Evolutionary conservation across 73 alveolate genomes (phyloP).

Genomic region (Paramecium pentaurelia): DNA sequence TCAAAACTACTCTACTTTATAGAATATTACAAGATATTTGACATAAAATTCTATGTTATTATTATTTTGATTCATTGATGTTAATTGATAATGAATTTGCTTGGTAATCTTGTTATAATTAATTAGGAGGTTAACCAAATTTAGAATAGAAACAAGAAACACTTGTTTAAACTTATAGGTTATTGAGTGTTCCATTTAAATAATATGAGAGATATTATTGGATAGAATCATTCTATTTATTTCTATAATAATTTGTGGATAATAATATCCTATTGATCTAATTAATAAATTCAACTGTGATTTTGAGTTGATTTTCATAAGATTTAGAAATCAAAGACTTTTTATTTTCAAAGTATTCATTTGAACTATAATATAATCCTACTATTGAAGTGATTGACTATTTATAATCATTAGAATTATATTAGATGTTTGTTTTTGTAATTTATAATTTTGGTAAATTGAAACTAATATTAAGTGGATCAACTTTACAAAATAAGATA

Average conservation of each 20-base stretch:
- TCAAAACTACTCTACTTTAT: background rate
- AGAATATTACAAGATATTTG: background rate
- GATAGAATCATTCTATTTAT: background rate
- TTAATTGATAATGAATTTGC: background rate
- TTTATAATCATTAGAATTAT: background rate
- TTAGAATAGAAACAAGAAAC: background rate
- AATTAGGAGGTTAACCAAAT: constrained; percentile 33
- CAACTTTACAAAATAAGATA: background rate
- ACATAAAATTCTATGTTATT: background rate
- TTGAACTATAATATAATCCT: background rate
- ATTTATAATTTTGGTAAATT: background rate
- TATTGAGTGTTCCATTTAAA: background rate
- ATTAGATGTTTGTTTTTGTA: background rate
- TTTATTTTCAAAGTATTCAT: constrained; percentile 10
- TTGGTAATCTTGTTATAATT: background rate
- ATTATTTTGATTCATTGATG: background rate
- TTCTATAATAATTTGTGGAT: background rate
- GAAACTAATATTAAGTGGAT: background rate
- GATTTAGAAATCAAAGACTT: background rate
- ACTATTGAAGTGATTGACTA: background rate
- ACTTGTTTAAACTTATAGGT: background rate
- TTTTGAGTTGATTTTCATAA: background rate
- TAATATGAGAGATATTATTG: background rate
- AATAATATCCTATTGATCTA: background rate
- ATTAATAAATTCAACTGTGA: background rate